Percentiles rank a stretch among this genome's conserved stretches.
These are phyloP conservation scores for Lumnitzera racemosa DNA, from an alignment of 345 rosid genomes.

Conservation along the genomic window DNA sequence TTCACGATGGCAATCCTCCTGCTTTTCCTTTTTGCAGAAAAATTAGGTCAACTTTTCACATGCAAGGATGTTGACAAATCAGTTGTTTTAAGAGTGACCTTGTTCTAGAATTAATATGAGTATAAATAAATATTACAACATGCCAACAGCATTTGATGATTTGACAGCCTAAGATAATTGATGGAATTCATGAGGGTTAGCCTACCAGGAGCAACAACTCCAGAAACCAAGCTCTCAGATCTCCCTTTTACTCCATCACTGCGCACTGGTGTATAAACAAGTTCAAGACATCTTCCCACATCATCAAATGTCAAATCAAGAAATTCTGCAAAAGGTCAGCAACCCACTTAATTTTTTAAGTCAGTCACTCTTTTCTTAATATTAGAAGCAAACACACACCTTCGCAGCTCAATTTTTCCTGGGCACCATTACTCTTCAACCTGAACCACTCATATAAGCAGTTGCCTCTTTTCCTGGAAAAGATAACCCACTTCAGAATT, in stretches of 20 bases:
- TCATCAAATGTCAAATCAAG: constrained; percentile 79
- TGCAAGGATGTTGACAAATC: too few relatives aligned
- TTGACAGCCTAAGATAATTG: background rate
- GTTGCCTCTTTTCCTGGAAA: constrained; percentile 66
- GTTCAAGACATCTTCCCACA: constrained; percentile 70
- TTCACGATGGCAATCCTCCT: too few relatives aligned
- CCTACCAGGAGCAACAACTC: constrained; percentile 74
- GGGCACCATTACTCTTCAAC: constrained; percentile 53
- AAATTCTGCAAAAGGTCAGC: constrained; percentile 43
- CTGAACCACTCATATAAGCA: constrained; percentile 84
- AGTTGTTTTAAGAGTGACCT: too few relatives aligned
- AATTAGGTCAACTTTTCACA: too few relatives aligned
- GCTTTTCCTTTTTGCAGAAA: too few relatives aligned
- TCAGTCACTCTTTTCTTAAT: background rate
- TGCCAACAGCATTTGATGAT: background rate
- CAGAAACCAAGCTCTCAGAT: constrained; percentile 56
- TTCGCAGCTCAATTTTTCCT: constrained; percentile 54
- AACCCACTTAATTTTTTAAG: constrained; percentile 4
- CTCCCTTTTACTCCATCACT: constrained; percentile 76
- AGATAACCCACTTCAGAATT: constrained; percentile 9
- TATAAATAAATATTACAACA: background rate
- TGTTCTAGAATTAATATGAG: too few relatives aligned
- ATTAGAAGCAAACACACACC: constrained; percentile 34
- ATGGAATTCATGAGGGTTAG: constrained; percentile 3
- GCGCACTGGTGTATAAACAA: constrained; percentile 76